Conservation (phyloP, 768 basidiomycete species). For the Dictyophora rubrovolvata region DNA sequence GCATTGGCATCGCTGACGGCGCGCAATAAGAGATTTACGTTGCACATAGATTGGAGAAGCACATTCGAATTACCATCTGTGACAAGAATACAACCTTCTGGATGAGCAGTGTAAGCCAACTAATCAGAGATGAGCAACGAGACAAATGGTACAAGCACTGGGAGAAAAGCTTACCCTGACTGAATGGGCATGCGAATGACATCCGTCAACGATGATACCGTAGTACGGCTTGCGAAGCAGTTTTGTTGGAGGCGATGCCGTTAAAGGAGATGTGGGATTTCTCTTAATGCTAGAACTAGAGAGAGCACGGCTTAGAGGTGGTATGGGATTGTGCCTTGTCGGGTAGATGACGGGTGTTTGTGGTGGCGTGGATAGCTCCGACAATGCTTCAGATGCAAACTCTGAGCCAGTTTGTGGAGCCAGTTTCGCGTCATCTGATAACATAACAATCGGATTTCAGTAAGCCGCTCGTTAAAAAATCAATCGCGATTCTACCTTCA, state of each 20-base stretch:
- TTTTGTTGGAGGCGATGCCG: slow-evolving; percentile 23
- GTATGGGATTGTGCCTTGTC: neutral
- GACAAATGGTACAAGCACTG: neutral
- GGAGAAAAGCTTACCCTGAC: slow-evolving; percentile 51
- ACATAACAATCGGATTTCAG: neutral
- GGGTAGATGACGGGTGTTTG: slow-evolving; percentile 28
- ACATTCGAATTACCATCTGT: slow-evolving; percentile 62
- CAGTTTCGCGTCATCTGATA: neutral
- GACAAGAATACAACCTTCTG: slow-evolving; percentile 79
- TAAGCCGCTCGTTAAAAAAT: too few relatives aligned
- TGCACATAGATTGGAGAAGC: too few relatives aligned
- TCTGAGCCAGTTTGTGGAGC: neutral
- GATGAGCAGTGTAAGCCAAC: slow-evolving; percentile 76
- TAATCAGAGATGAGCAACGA: slow-evolving; percentile 18
- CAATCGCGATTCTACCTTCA: neutral
- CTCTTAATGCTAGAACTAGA: neutral
- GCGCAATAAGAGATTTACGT: neutral
- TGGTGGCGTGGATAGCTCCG: slow-evolving; percentile 48
- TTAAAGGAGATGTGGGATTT: slow-evolving; percentile 8
- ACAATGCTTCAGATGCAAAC: slow-evolving; percentile 48
- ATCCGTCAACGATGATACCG: slow-evolving; percentile 83
- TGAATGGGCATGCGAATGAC: slow-evolving; percentile 86
- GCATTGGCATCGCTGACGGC: slow-evolving; percentile 65
- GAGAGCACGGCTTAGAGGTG: neutral
- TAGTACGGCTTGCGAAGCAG: slow-evolving; percentile 67